phyloP scores from a whole-genome alignment of 495 filamentous ascomycete genomes.

The Lichenothelia convexa region DNA sequence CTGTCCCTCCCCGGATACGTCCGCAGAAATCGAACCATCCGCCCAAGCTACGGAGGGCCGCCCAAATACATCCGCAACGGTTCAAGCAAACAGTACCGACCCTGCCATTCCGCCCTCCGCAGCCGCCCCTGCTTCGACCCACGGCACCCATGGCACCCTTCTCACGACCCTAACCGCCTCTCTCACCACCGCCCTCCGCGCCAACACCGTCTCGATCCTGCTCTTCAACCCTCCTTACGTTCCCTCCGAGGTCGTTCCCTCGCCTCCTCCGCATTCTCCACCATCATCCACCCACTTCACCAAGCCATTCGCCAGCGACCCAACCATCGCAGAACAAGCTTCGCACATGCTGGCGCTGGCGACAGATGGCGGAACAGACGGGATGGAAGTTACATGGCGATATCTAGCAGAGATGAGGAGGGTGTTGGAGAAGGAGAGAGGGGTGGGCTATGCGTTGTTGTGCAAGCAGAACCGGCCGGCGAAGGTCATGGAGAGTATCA shows the following conservation, averaged over 20 bases:
- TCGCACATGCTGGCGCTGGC: constrained; percentile 69
- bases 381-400: constrained; percentile 81
- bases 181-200: constrained; percentile 37
- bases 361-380: constrained; percentile 73
- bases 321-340: constrained; percentile 34
- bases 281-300: constrained; percentile 18
- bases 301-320: constrained; percentile 13
- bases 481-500: constrained; percentile 48
- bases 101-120: too few species aligned
- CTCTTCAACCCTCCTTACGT: constrained; percentile 97
- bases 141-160: constrained; percentile 25
- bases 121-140: too few species aligned
- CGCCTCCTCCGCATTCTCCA: constrained; percentile 51
- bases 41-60: too few species aligned
- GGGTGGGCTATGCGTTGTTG: constrained; percentile 75
- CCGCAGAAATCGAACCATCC: too few species aligned
- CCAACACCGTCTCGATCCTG: constrained; percentile 52
- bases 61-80: too few species aligned
- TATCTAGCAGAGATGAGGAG: constrained; percentile 47
- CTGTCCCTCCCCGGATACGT: constrained; percentile 44
- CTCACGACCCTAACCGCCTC: constrained; percentile 48
- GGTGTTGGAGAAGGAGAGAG: constrained; percentile 39
- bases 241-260: too few species aligned
- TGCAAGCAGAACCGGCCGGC: constrained; percentile 75
- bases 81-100: too few species aligned